A percentile compares a stretch with the other conserved stretches of the same genome.
phyloP scores from a whole-genome alignment of 2,329 filamentous ascomycete species.

The Ceratocystis destructans region DNA sequence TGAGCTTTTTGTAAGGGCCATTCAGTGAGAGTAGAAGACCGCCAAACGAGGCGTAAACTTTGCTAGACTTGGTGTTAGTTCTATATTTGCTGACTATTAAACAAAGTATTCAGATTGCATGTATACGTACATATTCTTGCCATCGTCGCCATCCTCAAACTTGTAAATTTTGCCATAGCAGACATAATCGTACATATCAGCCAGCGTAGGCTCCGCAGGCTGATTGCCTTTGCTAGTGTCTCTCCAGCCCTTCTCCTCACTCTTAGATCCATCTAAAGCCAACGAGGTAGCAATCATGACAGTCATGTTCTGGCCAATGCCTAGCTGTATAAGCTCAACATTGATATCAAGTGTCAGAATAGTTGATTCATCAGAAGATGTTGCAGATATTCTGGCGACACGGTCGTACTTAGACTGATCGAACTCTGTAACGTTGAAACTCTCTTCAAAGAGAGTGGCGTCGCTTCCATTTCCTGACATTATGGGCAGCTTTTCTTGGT shows the following conservation, averaged over 20 bases:
- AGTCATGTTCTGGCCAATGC: slow-evolving; percentile 59
- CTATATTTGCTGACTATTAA: not conserved
- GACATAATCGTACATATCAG: slow-evolving; percentile 77
- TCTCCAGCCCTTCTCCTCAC: slow-evolving; percentile 68
- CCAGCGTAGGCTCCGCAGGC: slow-evolving; percentile 45
- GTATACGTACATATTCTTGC: slow-evolving; percentile 65
- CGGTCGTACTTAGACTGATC: slow-evolving; percentile 90
- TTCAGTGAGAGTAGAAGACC: slow-evolving; percentile 81
- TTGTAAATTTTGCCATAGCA: slow-evolving; percentile 81
- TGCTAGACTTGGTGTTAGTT: slow-evolving; percentile 38
- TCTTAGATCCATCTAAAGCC: slow-evolving; percentile 70
- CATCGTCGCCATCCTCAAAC: slow-evolving; percentile 66
- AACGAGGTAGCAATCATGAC: slow-evolving; percentile 76
- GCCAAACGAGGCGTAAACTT: slow-evolving; percentile 88
- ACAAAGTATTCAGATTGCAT: not conserved
- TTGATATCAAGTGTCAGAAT: slow-evolving; percentile 85
- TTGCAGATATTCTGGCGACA: slow-evolving; percentile 71
- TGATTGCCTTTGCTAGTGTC: slow-evolving; percentile 46
- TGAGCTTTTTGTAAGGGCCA: slow-evolving; percentile 91
- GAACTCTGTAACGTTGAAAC: slow-evolving; percentile 66
- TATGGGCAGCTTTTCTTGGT: slow-evolving; percentile 14
- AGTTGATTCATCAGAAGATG: slow-evolving; percentile 59
- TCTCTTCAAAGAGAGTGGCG: slow-evolving; percentile 85
- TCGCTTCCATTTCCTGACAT: slow-evolving; percentile 55
- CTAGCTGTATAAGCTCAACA: slow-evolving; percentile 50